Evolutionary conservation across 2,329 filamentous ascomycete genomes (phyloP), one percentile per base, ranked within the genome.

Genomic region (Trichoderma gracile): DNA sequence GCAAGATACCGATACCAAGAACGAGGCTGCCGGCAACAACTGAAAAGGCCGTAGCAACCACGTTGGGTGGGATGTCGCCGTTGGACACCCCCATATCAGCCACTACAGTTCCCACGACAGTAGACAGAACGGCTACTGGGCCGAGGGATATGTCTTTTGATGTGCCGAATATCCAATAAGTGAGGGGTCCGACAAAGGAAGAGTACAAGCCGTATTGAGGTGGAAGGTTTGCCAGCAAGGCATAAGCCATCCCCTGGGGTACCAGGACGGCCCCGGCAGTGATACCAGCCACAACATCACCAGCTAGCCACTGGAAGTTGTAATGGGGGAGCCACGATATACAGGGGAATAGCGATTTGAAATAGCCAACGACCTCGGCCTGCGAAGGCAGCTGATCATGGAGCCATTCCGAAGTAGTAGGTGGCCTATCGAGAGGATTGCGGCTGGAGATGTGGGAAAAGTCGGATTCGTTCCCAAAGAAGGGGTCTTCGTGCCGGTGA

Each of bases 111-210:
- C 95, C 95, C 2, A 92, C 90, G 17, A 99, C 84, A 3, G 91
- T 96, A 1, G 93, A 98, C 84, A 98, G 90, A 69, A 98, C 95
- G 43, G 95, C 95, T 55, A 98, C 95, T 38, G 94, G 94, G 17
- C 94, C 94, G 64, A 98, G 98, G 10, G 94, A 97, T 73, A 99
- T 98, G 76, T 99, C 94, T 75, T 98, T 99, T 15, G 94, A 97
- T 0, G 95, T 99, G 40, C 93, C 95, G 73, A 98, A 98, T 74
- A 97, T 90, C 94, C 94, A 98, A 78, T 99, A 99, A 67, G 97
- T 83, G 67, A 97, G 76, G 17, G 96, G 93, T 57, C 94, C 95
- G 84, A 97, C 95, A 74, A 99, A 98, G 0, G 94, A 97, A 0
- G 94, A 95, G 66, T 79, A 80, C 0, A 98, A 84, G 59, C 94